Percentiles rank a stretch among this genome's conserved stretches.
phyloP scores from a whole-genome alignment of 306 rosid genomes.

The Citrullus colocynthis region DNA sequence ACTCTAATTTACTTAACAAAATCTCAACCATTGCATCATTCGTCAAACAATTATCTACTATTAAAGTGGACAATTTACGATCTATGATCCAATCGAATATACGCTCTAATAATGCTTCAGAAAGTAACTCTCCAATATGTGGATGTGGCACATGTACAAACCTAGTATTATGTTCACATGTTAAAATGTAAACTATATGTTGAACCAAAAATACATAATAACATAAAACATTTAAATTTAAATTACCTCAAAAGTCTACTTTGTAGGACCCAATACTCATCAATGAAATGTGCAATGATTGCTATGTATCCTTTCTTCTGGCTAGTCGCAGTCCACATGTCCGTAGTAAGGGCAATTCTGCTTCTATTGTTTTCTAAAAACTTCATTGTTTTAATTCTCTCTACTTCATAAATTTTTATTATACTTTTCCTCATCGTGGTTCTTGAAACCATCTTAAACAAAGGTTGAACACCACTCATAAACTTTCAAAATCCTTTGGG shows the following conservation, averaged over 20 bases:
- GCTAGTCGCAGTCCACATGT: background rate
- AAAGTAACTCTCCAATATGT: background rate
- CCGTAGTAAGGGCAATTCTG: background rate
- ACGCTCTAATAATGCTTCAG: background rate
- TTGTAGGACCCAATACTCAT: background rate
- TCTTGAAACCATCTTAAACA: background rate
- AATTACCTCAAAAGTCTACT: background rate
- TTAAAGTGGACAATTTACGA: too few species aligned
- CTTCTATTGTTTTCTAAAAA: background rate
- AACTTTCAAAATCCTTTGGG: background rate
- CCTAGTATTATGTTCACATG: background rate
- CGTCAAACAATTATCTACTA: too few species aligned
- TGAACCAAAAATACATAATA: background rate
- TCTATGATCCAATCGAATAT: background rate
- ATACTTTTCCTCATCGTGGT: background rate
- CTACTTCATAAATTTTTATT: background rate
- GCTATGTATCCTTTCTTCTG: background rate
- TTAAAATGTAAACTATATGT: background rate
- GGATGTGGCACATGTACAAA: background rate
- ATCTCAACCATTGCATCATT: too few species aligned
- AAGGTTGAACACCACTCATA: background rate
- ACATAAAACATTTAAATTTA: background rate
- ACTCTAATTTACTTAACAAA: too few species aligned
- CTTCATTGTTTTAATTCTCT: background rate
- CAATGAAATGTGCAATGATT: background rate